Base-by-base conservation (phyloP, 495 filamentous ascomycete species). In the Pseudoneurospora amorphoporcata region DNA sequence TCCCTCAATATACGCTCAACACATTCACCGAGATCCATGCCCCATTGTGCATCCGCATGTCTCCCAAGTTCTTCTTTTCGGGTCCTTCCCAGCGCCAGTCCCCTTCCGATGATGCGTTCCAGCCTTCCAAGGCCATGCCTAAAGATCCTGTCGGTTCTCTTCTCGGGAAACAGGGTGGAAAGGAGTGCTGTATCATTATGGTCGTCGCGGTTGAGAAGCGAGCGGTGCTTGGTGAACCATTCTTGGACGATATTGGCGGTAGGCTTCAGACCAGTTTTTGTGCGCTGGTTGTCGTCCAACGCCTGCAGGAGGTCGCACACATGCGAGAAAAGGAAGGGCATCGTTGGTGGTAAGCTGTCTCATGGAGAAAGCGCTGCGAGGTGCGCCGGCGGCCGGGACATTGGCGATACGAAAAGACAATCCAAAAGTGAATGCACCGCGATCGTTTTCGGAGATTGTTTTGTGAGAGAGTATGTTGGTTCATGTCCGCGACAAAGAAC, bases 81-180 rank as follows among this genome's bases (percentile, higher is more conserved):
- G 0, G 84, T 88, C 7, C 78, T 78, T 9, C 90, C 89, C 14
- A 95, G 82, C 6, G 84, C 75, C 37, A 94, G 80, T 38, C 87
- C 89, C 73, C 90, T 87, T 12, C 87, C 88, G 12, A 97, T 85
- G 19, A 90, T 84, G 38, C 84, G 84, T 42, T 89, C 87, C 1
- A 97, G 83, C 3, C 83, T 84, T 14, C 79, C 79, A 17, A 86
- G 84, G 73, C 92, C 86, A 1, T 95, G 81, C 72, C 82, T 83
- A 78, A 94, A 97, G 9, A 93, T 90, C 32, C 93, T 86, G 77
- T 97, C 94, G 0, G 86, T 86, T 71, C 92, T 84, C 75, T 87
- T 90, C 72, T 92, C 89, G 0, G 94, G 94, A 19, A 94, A 86
- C 16, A 97, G 82, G 38, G 89, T 88, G 4, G 91, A 93, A 1